Evolutionary conservation across 768 basidiomycete genomes (phyloP).

Genomic region (Termitomyces sp.): DNA sequence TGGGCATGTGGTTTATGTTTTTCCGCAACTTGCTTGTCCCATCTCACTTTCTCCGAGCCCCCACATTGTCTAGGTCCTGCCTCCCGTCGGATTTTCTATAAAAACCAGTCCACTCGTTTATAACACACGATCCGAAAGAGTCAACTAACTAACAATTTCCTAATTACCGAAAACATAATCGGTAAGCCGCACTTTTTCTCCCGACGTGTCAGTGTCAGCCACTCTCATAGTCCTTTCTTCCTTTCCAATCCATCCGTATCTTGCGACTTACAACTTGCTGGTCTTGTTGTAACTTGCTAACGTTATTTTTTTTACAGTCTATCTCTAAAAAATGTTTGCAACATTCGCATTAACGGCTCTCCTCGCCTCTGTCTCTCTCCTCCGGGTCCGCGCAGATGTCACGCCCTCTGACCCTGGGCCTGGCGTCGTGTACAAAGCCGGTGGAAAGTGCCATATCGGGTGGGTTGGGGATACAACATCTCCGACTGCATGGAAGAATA

Average conservation of each 20-base stretch:
- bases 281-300: conserved; percentile 3
- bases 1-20: conserved; percentile 5
- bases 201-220: conserved; percentile 7
- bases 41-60: not conserved
- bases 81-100: conserved; percentile 5
- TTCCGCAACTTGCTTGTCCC: conserved; percentile 3
- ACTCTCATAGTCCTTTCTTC: not conserved
- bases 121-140: not conserved
- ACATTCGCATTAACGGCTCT: conserved; percentile 31
- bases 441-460: conserved; percentile 43
- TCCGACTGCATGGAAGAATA: conserved; percentile 59
- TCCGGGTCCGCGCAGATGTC: conserved; percentile 45
- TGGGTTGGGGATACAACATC: conserved; percentile 54
- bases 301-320: not conserved
- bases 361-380: conserved; percentile 28
- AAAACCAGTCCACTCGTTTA: conserved; percentile 9
- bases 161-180: not conserved
- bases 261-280: conserved; percentile 8
- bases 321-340: conserved; percentile 28
- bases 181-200: not conserved
- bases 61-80: not conserved
- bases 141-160: not conserved
- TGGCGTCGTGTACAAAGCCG: conserved; percentile 50
- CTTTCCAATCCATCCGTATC: not conserved
- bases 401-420: conserved; percentile 57